Conservation (phyloP, 2,329 filamentous ascomycete species). For the Alternaria solani region DNA sequence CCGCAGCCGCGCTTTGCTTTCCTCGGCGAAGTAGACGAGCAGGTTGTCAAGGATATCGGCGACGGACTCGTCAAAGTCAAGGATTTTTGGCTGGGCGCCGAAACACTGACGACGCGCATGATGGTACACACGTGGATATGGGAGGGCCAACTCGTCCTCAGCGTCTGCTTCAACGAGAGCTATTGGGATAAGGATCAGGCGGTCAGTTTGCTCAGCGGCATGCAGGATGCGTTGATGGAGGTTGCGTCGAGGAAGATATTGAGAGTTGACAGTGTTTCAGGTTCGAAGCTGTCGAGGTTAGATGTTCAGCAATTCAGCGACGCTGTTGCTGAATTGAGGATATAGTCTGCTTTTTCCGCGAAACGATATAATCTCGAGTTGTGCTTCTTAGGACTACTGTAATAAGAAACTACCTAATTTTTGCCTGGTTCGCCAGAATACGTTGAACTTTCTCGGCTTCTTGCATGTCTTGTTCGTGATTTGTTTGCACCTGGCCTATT, state of each 20-base stretch:
- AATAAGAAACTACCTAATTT: too few relatives aligned
- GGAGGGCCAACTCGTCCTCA: slow-evolving; percentile 29
- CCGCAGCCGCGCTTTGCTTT: slow-evolving; percentile 29
- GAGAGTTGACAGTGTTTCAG: not conserved
- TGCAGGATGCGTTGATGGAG: slow-evolving; percentile 26
- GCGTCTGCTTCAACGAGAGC: slow-evolving; percentile 33
- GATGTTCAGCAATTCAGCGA: not conserved
- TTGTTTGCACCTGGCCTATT: too few relatives aligned
- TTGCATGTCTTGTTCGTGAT: too few relatives aligned
- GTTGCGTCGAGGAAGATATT: slow-evolving; percentile 11
- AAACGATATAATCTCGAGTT: too few relatives aligned
- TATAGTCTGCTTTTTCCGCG: not conserved
- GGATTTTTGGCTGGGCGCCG: slow-evolving; percentile 35
- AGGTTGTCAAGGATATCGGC: slow-evolving; percentile 23
- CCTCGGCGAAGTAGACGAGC: slow-evolving; percentile 29
- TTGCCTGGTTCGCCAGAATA: too few relatives aligned
- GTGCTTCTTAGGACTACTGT: too few relatives aligned
- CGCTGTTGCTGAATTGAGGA: not conserved
- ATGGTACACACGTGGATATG: slow-evolving; percentile 38
- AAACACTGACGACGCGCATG: slow-evolving; percentile 33
- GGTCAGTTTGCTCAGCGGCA: slow-evolving; percentile 19
- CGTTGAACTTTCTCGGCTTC: too few relatives aligned
- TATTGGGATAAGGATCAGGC: slow-evolving; percentile 30
- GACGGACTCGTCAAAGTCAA: slow-evolving; percentile 26
- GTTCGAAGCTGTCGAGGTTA: not conserved